These are phyloP conservation scores for Mallotus nudiflorus DNA, from an alignment of 345 rosid genomes.

Conservation along the genomic window DNA sequence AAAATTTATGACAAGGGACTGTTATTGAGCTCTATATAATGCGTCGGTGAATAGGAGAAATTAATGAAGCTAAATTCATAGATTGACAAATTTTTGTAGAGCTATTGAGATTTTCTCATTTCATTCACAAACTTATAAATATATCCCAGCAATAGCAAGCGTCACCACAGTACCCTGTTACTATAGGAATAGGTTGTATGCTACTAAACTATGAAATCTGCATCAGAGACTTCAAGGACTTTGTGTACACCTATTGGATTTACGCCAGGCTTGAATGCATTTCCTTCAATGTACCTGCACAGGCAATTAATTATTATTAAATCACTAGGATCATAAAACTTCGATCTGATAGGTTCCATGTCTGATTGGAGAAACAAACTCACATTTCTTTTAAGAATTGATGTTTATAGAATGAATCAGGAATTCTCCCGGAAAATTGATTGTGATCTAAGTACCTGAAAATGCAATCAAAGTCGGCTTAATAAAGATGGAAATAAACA, in stretches of 20 bases:
- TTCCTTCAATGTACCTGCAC: slow-evolving; percentile 77
- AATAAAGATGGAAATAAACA: not conserved
- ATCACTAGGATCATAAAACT: not conserved
- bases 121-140: slow-evolving; percentile 14
- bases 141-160: slow-evolving; percentile 1
- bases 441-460: slow-evolving; percentile 83
- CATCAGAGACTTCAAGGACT: slow-evolving; percentile 66
- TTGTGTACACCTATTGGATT: slow-evolving; percentile 66
- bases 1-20: not conserved
- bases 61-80: not conserved
- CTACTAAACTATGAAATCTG: slow-evolving; percentile 60
- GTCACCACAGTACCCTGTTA: not conserved
- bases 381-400: slow-evolving; percentile 73
- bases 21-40: not conserved
- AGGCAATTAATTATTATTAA: slow-evolving; percentile 9
- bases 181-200: slow-evolving; percentile 8
- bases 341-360: not conserved
- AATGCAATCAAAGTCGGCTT: not conserved
- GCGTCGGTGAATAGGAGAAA: too few relatives aligned
- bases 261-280: slow-evolving; percentile 56
- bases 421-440: slow-evolving; percentile 67
- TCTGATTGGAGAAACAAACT: slow-evolving; percentile 25
- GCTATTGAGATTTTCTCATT: slow-evolving; percentile 4
- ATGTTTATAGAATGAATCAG: slow-evolving; percentile 65
- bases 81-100: not conserved